These are phyloP conservation scores for Verticillium isaacii DNA, from an alignment of 2,329 filamentous ascomycete genomes.

Conservation along the genomic window DNA sequence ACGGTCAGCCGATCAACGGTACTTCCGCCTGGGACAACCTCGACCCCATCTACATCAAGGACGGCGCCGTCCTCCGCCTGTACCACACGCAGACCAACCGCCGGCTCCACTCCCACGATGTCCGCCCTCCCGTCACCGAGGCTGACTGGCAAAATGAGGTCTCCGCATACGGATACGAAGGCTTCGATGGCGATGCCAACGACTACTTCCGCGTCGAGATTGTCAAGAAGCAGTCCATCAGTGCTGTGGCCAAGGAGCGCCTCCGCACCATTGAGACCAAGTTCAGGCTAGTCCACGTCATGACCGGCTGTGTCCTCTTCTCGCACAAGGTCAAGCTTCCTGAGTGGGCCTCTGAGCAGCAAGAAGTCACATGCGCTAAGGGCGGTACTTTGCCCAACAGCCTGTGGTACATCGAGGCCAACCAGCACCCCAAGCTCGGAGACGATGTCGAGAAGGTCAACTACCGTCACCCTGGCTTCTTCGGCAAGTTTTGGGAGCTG, in stretches of 20 bases:
- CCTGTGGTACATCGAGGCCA: slow-evolving; percentile 93
- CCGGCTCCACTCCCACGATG: slow-evolving; percentile 92
- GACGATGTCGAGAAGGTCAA: slow-evolving; percentile 86
- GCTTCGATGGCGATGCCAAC: slow-evolving; percentile 94
- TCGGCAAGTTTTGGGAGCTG: slow-evolving; percentile 96
- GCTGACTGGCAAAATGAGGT: slow-evolving; percentile 94
- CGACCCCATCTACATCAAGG: slow-evolving; percentile 64
- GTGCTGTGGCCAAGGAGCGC: slow-evolving; percentile 73
- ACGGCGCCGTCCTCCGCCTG: slow-evolving; percentile 76
- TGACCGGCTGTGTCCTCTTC: slow-evolving; percentile 95
- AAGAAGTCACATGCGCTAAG: slow-evolving; percentile 96
- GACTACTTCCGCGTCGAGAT: slow-evolving; percentile 95
- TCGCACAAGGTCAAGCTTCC: slow-evolving; percentile 99
- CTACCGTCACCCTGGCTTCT: slow-evolving; percentile 90
- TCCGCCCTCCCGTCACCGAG: slow-evolving; percentile 80
- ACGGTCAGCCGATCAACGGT: slow-evolving; percentile 74
- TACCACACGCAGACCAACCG: slow-evolving; percentile 82
- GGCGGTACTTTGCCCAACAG: slow-evolving; percentile 92
- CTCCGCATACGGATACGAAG: slow-evolving; percentile 94
- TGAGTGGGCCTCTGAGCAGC: slow-evolving; percentile 96
- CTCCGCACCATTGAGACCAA: slow-evolving; percentile 94
- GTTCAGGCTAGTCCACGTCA: slow-evolving; percentile 90
- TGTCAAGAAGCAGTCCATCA: slow-evolving; percentile 80
- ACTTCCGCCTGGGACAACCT: slow-evolving; percentile 79
- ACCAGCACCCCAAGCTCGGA: slow-evolving; percentile 74